Percentiles rank a stretch among this genome's conserved stretches.
These are phyloP conservation scores for Phaffomyces antillensis DNA, from an alignment of 805 yeast genomes.

Conservation along the genomic window DNA sequence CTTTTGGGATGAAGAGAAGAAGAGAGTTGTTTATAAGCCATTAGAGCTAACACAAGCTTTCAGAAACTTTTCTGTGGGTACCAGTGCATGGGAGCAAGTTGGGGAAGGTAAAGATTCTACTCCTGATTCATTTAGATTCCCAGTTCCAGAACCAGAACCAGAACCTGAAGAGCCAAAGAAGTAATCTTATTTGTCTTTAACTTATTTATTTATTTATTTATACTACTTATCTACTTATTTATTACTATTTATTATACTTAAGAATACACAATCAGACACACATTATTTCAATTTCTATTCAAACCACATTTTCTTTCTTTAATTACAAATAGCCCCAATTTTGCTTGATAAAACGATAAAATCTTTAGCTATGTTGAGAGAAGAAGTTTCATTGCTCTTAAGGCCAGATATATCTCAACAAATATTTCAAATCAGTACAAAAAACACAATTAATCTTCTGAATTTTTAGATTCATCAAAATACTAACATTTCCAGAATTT, in stretches of 20 bases:
- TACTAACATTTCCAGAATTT: not conserved
- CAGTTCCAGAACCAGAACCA: constrained; percentile 75
- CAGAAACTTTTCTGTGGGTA: constrained; percentile 84
- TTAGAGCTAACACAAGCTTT: constrained; percentile 88
- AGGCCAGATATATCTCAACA: too few species aligned
- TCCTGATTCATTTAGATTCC: constrained; percentile 76
- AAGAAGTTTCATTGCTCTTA: too few species aligned
- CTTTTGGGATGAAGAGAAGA: constrained; percentile 84
- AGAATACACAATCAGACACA: too few species aligned
- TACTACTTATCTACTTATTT: constrained; percentile 4
- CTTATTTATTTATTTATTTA: not conserved
- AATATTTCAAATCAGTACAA: too few species aligned
- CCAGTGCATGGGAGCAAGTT: constrained; percentile 87
- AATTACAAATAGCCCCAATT: too few species aligned
- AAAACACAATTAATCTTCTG: not conserved
- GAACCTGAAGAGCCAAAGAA: constrained; percentile 33
- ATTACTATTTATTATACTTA: too few species aligned
- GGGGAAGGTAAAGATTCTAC: constrained; percentile 80
- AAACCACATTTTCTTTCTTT: not conserved
- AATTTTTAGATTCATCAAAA: not conserved
- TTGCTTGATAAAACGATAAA: too few species aligned
- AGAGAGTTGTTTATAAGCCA: constrained; percentile 85
- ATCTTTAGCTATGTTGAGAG: too few species aligned
- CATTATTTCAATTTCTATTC: too few species aligned
- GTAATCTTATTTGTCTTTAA: constrained; percentile 7